Conservation (phyloP, 108 stramenopile genomes). For the Schizochytrium sp. region DNA sequence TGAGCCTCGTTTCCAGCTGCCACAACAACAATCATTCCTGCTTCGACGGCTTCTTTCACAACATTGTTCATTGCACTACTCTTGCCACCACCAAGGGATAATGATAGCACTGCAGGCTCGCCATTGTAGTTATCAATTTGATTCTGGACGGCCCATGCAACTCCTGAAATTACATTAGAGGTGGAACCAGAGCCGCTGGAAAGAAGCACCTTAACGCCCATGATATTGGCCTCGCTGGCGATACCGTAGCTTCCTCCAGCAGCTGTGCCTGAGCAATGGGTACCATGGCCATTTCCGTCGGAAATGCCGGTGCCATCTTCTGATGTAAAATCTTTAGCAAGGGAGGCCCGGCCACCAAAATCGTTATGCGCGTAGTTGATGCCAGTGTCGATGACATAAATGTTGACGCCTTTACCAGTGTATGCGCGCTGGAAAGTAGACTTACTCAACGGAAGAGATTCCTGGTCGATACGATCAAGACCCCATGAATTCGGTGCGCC, state of each 20-base stretch:
- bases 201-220: slow-evolving; percentile 56
- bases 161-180: background rate
- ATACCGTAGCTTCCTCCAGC: slow-evolving; percentile 57
- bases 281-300: slow-evolving; percentile 62
- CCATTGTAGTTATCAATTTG: background rate
- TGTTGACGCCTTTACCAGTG: background rate
- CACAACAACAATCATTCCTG: slow-evolving; percentile 60
- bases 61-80: slow-evolving; percentile 50
- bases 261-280: slow-evolving; percentile 66
- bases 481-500: slow-evolving; percentile 10
- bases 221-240: slow-evolving; percentile 28
- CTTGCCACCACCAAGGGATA: slow-evolving; percentile 58
- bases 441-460: background rate
- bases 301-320: background rate
- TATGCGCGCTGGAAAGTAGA: background rate
- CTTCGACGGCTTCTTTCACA: background rate
- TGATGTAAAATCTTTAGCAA: background rate
- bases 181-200: slow-evolving; percentile 9
- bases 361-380: background rate
- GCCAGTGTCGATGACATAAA: slow-evolving; percentile 46
- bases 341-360: background rate
- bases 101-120: slow-evolving; percentile 18
- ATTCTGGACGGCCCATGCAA: slow-evolving; percentile 20
- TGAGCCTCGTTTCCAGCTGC: slow-evolving; percentile 64
- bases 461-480: slow-evolving; percentile 59